These are phyloP conservation scores for Polyporus tsugae DNA, from an alignment of 1,284 basidiomycete genomes.

Conservation along the genomic window DNA sequence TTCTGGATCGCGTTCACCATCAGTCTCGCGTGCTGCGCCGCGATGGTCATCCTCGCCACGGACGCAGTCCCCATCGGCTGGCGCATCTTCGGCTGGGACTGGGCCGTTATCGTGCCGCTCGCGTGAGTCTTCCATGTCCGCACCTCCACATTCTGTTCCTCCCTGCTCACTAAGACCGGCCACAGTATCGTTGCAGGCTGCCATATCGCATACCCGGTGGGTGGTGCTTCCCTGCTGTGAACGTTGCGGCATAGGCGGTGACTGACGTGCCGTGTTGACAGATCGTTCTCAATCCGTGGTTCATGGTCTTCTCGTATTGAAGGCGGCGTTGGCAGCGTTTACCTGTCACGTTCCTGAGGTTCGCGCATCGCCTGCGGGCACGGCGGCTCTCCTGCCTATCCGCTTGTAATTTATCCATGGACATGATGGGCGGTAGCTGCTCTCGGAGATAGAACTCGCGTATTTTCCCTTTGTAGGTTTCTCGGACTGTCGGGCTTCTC, in stretches of 20 bases:
- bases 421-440: background rate
- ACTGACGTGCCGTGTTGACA: constrained; percentile 37
- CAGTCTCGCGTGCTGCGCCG: constrained; percentile 54
- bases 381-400: background rate
- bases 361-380: background rate
- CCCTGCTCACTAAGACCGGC: background rate
- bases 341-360: background rate
- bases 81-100: constrained; percentile 65
- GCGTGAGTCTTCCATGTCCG: constrained; percentile 52
- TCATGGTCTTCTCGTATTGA: constrained; percentile 76
- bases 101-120: constrained; percentile 77
- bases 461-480: background rate
- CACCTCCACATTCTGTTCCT: constrained; percentile 3
- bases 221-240: constrained; percentile 34
- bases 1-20: constrained; percentile 73
- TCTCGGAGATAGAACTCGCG: background rate
- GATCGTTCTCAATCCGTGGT: constrained; percentile 81
- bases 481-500: background rate
- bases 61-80: constrained; percentile 64
- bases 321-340: background rate
- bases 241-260: constrained; percentile 16
- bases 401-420: background rate
- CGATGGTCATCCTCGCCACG: constrained; percentile 64
- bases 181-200: constrained; percentile 63
- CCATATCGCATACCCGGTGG: constrained; percentile 75